Percentiles rank a stretch among this genome's conserved stretches.
Conservation (phyloP, 75 land plant genomes). For the Pinus albicaulis region DNA sequence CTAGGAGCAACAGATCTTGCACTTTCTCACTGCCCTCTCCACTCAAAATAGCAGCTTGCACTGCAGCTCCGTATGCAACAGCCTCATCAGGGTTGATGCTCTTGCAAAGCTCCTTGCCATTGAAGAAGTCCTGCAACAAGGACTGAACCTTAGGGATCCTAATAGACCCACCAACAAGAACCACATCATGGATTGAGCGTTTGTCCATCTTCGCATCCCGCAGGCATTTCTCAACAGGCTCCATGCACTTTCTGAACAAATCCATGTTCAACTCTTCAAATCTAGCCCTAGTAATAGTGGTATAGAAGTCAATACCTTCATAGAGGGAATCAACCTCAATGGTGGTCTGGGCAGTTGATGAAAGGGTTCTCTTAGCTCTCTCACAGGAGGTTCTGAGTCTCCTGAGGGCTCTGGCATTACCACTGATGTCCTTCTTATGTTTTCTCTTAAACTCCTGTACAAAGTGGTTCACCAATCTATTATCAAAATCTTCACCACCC, state of each 20-base stretch:
- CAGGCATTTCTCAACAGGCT: conserved; percentile 50
- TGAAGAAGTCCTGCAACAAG: conserved; percentile 38
- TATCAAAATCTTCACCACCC: conserved; percentile 25
- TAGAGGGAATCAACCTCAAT: conserved; percentile 42
- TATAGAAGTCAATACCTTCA: conserved; percentile 34
- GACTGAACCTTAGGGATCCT: conserved; percentile 38
- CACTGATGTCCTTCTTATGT: conserved; percentile 37
- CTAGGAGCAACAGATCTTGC: conserved; percentile 35
- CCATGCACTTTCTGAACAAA: conserved; percentile 54
- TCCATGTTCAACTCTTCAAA: conserved; percentile 53
- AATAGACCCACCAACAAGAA: conserved; percentile 36
- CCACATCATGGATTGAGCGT: conserved; percentile 23
- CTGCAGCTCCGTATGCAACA: conserved; percentile 41
- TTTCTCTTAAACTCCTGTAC: conserved; percentile 31
- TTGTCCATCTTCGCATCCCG: conserved; percentile 43
- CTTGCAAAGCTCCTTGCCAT: conserved; percentile 49
- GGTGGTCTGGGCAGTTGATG: conserved; percentile 42
- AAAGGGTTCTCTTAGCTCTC: conserved; percentile 46
- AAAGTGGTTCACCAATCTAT: conserved; percentile 23
- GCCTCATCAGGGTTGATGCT: conserved; percentile 52
- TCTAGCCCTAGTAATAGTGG: conserved; percentile 33
- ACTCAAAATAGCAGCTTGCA: conserved; percentile 37
- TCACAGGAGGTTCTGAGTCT: conserved; percentile 40
- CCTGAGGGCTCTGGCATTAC: conserved; percentile 34
- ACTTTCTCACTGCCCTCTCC: conserved; percentile 52